Conservation (phyloP, 1,139 yeast species). For the Kodamaea ohmeri region DNA sequence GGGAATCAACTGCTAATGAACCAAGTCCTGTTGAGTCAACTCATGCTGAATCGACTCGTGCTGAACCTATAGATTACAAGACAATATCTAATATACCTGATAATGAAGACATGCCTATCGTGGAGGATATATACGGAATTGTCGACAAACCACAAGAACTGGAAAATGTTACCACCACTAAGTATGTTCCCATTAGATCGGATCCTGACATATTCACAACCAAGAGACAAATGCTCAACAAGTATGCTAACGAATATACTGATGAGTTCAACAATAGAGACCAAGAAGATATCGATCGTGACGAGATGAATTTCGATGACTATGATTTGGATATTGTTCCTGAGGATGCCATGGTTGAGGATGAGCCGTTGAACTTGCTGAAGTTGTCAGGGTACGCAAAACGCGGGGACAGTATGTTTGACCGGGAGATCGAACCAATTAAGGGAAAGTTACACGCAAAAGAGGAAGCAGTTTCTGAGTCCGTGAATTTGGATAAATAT, state of each 20-base stretch:
- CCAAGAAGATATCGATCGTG: slow-evolving; percentile 13
- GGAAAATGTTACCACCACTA: slow-evolving; percentile 2
- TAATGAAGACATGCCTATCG: slow-evolving; percentile 22
- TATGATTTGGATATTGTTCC: slow-evolving; percentile 11
- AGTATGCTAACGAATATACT: slow-evolving; percentile 15
- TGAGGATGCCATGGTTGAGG: slow-evolving; percentile 12
- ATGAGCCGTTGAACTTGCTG: slow-evolving; percentile 11
- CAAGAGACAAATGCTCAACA: slow-evolving; percentile 11
- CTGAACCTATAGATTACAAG: too few species aligned
- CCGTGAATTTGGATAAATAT: slow-evolving; percentile 11
- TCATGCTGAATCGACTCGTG: too few species aligned
- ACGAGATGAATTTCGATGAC: slow-evolving; percentile 7
- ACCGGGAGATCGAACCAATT: background rate
- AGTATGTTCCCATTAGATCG: slow-evolving; percentile 14
- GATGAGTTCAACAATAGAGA: slow-evolving; percentile 17
- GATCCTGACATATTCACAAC: slow-evolving; percentile 11
- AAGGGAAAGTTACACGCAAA: background rate
- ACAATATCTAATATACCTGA: too few species aligned
- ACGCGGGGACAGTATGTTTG: too few species aligned
- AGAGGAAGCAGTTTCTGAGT: background rate
- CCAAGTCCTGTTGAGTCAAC: too few species aligned
- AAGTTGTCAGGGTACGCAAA: background rate
- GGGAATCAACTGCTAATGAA: too few species aligned
- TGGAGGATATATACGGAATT: slow-evolving; percentile 20
- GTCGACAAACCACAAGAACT: slow-evolving; percentile 3